Evolutionary conservation across 2,329 filamentous ascomycete genomes (phyloP).

Genomic region (Exophiala xenobiotica): DNA sequence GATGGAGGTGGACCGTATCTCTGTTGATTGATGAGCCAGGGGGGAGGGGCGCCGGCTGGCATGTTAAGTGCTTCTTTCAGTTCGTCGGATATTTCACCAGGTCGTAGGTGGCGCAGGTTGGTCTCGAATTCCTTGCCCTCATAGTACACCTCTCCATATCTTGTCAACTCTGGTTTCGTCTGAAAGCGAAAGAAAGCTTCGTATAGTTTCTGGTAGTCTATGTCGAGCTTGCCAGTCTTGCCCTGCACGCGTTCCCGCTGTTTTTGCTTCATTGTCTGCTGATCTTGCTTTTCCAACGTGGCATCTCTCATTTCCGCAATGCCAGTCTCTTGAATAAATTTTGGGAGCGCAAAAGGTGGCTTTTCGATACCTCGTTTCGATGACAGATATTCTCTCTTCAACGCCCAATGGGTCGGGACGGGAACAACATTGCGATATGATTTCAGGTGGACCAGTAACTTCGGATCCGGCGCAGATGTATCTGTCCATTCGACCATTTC

Average conservation of each 20-base stretch:
- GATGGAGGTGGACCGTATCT: slow-evolving; percentile 89
- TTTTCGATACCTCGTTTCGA: slow-evolving; percentile 98
- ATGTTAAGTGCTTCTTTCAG: slow-evolving; percentile 92
- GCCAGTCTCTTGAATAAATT: slow-evolving; percentile 95
- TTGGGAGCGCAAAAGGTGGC: slow-evolving; percentile 84
- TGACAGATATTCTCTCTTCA: slow-evolving; percentile 95
- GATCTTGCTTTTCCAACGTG: slow-evolving; percentile 90
- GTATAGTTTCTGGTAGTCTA: slow-evolving; percentile 97
- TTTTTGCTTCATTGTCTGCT: slow-evolving; percentile 89
- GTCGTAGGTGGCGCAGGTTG: slow-evolving; percentile 83
- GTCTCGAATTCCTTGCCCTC: slow-evolving; percentile 98
- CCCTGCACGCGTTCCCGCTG: slow-evolving; percentile 90
- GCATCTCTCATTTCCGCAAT: slow-evolving; percentile 98
- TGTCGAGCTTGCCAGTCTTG: slow-evolving; percentile 96
- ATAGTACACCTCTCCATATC: slow-evolving; percentile 98
- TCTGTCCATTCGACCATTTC: slow-evolving; percentile 98
- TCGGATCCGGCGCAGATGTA: slow-evolving; percentile 83
- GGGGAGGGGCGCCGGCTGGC: slow-evolving; percentile 85
- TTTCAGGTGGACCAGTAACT: slow-evolving; percentile 89
- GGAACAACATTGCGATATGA: slow-evolving; percentile 92
- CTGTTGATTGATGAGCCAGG: slow-evolving; percentile 97
- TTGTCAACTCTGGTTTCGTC: slow-evolving; percentile 88
- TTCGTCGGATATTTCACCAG: slow-evolving; percentile 85
- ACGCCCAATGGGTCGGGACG: slow-evolving; percentile 88
- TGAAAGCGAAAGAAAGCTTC: slow-evolving; percentile 98